Conservation (phyloP, 176 grass and related monocot species). For the Aechmea fasciata region DNA sequence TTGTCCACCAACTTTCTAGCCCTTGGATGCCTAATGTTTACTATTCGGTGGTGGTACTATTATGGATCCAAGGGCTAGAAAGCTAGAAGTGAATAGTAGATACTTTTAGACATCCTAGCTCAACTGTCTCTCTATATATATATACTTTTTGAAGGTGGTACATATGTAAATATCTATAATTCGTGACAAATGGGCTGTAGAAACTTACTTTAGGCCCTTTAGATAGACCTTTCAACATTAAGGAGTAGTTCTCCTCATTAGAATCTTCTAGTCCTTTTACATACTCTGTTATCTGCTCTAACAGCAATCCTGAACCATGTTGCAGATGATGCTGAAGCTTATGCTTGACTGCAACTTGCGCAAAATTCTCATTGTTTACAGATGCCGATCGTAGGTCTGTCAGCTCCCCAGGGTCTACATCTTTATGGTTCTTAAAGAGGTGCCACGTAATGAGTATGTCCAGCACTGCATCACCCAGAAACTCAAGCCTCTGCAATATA, state of each 20-base stretch:
- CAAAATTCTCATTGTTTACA: slow-evolving; percentile 92
- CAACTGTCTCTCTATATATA: too few species aligned
- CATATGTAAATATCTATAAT: neutral
- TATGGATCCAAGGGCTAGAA: too few species aligned
- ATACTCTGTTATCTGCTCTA: slow-evolving; percentile 66
- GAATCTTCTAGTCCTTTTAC: slow-evolving; percentile 41
- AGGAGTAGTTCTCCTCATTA: slow-evolving; percentile 22
- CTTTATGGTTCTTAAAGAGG: slow-evolving; percentile 57
- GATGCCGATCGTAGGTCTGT: slow-evolving; percentile 86
- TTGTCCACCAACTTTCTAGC: too few species aligned
- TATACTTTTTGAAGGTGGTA: too few species aligned
- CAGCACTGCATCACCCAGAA: slow-evolving; percentile 84
- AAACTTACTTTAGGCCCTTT: slow-evolving; percentile 70
- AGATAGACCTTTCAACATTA: slow-evolving; percentile 29
- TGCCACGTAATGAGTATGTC: slow-evolving; percentile 72
- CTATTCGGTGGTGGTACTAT: too few species aligned
- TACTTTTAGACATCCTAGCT: too few species aligned
- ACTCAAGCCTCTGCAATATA: slow-evolving; percentile 69
- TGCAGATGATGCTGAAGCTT: slow-evolving; percentile 67
- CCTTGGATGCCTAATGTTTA: too few species aligned
- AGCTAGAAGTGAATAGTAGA: too few species aligned
- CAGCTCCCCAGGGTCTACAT: slow-evolving; percentile 66
- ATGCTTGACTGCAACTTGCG: slow-evolving; percentile 67
- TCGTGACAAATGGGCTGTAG: neutral
- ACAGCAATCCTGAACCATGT: slow-evolving; percentile 49